Conservation (phyloP, 1,284 basidiomycete species). For the Ceratobasidium sp. region DNA sequence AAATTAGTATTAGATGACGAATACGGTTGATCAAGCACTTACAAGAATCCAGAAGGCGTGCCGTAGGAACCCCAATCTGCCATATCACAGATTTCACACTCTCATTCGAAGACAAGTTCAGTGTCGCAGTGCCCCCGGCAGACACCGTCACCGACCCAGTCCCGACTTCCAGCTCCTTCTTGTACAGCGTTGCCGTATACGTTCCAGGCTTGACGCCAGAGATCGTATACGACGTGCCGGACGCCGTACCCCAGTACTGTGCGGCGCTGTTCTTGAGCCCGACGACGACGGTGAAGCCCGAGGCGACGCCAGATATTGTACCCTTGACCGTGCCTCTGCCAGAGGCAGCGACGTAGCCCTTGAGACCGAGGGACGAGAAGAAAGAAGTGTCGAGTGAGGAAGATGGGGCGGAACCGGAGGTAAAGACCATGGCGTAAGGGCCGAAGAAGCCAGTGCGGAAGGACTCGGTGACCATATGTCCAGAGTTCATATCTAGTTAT, state of each 20-base stretch:
- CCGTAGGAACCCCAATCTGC: slow-evolving; percentile 59
- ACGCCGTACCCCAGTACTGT: slow-evolving; percentile 56
- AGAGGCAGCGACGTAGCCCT: slow-evolving; percentile 57
- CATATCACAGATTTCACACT: slow-evolving; percentile 54
- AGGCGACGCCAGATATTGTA: slow-evolving; percentile 55
- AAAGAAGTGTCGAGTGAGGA: slow-evolving; percentile 54
- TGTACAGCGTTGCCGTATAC: slow-evolving; percentile 54
- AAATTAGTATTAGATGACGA: neutral
- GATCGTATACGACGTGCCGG: slow-evolving; percentile 55
- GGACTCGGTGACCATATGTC: slow-evolving; percentile 41
- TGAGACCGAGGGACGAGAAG: slow-evolving; percentile 55
- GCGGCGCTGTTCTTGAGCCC: slow-evolving; percentile 54
- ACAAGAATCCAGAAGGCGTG: slow-evolving; percentile 56
- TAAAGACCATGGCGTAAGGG: slow-evolving; percentile 43
- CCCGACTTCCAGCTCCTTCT: slow-evolving; percentile 57
- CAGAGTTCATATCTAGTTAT: slow-evolving; percentile 41
- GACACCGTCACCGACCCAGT: slow-evolving; percentile 54
- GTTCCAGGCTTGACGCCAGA: slow-evolving; percentile 59
- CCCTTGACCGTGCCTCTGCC: slow-evolving; percentile 58
- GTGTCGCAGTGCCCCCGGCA: slow-evolving; percentile 52
- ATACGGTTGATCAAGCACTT: too few species aligned
- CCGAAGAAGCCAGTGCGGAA: slow-evolving; percentile 40
- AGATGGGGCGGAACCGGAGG: slow-evolving; percentile 28
- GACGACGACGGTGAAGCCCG: slow-evolving; percentile 52
- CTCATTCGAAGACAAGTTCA: slow-evolving; percentile 49